Base-by-base conservation (phyloP, 2,329 filamentous ascomycete species). In the Aspergillus arachidicola region DNA sequence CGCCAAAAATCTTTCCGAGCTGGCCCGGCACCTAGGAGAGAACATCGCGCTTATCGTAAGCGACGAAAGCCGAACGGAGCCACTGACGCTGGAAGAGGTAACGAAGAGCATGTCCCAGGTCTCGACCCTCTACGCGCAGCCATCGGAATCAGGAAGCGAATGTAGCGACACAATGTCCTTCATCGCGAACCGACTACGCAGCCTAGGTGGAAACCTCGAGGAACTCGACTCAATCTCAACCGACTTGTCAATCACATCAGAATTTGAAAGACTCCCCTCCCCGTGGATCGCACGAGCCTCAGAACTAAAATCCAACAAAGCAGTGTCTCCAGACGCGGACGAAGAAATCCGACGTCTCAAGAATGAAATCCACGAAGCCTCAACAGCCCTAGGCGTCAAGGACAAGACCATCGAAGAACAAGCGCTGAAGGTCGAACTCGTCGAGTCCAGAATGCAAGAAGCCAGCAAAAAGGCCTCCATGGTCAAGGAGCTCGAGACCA, bases 391-490 rank as follows among this genome's bases (percentile, higher is more conserved):
- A 62, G 88, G 90, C 1, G 85, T 89, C 66, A 89, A 90, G 66
- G 92, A 97, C 68, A 91, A 94, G 75, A 89, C 90, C 41, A 87
- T 96, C 58, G 93, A 96, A 76, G 94, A 96, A 63, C 80, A 92
- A 28, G 87, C 90, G n/a, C 90, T 97, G 69, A 94, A 95, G 77
- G 96, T 97, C 69, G 94, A 97, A 78, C 92, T 95, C 46, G 87
- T 98, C 43, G 92, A 96, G 76, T 91, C 92, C 9, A 86, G 92
- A 62, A 94, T 95, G 89, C 88, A 89, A 62, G 93, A 96, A 73
- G 91, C 92, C 6, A 88, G 89, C 67, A 88, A 91, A 74, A 94
- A 94, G 78, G 87, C 91, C 16, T 87, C 76, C 3, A 74, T 78
- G 63, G 78, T 79, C 23, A 81, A 81, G 65, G 79, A 81, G 7